Percentiles rank a stretch among this genome's conserved stretches.
Evolutionary conservation across 768 basidiomycete species (phyloP).

Genomic region (Atractiella rhizophila): DNA sequence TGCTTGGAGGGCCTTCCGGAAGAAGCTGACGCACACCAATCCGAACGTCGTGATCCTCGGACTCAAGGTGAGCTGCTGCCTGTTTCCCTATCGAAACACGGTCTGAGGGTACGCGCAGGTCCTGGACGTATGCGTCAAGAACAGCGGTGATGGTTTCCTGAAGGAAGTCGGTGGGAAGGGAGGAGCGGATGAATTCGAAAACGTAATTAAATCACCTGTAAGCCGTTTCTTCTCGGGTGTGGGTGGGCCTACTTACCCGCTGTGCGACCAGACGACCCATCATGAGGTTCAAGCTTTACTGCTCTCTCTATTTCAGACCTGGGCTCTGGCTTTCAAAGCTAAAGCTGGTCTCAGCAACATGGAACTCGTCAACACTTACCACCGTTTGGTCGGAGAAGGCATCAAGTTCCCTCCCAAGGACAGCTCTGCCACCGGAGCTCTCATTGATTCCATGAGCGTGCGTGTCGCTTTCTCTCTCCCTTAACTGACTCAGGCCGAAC

Average conservation of each 20-base stretch:
- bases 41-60: slow-evolving; percentile 78
- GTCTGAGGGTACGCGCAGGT: slow-evolving; percentile 29
- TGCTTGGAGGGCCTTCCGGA: slow-evolving; percentile 67
- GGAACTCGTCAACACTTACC: slow-evolving; percentile 42
- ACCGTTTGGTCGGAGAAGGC: slow-evolving; percentile 40
- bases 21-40: slow-evolving; percentile 73
- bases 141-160: slow-evolving; percentile 79
- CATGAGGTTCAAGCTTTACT: slow-evolving; percentile 59
- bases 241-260: background rate
- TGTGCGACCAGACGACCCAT: slow-evolving; percentile 33
- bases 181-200: slow-evolving; percentile 2
- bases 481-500: slow-evolving; percentile 9
- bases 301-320: slow-evolving; percentile 61
- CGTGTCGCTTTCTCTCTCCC: background rate
- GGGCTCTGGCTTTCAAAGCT: slow-evolving; percentile 70
- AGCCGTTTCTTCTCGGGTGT: background rate
- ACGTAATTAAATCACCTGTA: background rate
- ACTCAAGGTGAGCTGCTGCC: background rate
- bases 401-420: slow-evolving; percentile 65
- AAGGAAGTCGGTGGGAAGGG: slow-evolving; percentile 30
- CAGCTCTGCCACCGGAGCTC: slow-evolving; percentile 42
- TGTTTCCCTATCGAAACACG: background rate
- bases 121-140: slow-evolving; percentile 81
- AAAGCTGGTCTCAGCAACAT: slow-evolving; percentile 49
- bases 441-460: slow-evolving; percentile 65